Evolutionary conservation across 495 filamentous ascomycete species (phyloP).

Genomic region (Neurospora hispaniola): DNA sequence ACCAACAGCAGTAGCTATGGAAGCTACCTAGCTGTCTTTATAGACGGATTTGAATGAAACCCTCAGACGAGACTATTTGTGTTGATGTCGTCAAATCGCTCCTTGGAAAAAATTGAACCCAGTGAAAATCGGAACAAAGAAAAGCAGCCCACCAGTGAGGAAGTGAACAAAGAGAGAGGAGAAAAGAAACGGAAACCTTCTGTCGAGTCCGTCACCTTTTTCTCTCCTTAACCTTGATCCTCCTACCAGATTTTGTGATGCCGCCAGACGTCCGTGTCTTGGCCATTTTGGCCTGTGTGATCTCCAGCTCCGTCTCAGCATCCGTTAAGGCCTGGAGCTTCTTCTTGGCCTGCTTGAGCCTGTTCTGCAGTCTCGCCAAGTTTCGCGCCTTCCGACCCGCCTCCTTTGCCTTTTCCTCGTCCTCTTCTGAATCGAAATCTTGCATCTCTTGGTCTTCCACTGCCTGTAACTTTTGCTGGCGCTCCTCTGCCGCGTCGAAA

Average conservation of each 20-base stretch:
- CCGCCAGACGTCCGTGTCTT: constrained; percentile 63
- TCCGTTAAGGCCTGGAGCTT: constrained; percentile 58
- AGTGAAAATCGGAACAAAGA: constrained; percentile 4
- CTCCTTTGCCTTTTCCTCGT: constrained; percentile 36
- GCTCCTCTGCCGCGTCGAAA: constrained; percentile 26
- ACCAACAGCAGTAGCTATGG: not conserved
- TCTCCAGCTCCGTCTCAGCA: constrained; percentile 67
- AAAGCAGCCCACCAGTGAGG: not conserved
- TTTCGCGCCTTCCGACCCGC: constrained; percentile 38
- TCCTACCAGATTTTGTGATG: constrained; percentile 68
- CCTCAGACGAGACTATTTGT: constrained; percentile 3
- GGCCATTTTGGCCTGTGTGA: constrained; percentile 53
- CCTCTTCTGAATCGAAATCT: constrained; percentile 27
- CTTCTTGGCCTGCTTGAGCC: constrained; percentile 54
- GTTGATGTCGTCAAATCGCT: not conserved
- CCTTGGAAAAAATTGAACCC: constrained; percentile 3
- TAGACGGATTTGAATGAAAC: not conserved
- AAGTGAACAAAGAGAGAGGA: not conserved
- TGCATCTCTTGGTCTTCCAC: constrained; percentile 32
- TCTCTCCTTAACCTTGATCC: constrained; percentile 72
- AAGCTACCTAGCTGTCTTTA: not conserved
- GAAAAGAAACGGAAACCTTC: not conserved
- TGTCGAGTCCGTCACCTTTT: constrained; percentile 50
- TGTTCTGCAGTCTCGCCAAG: constrained; percentile 30
- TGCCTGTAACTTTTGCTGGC: constrained; percentile 21